Base-by-base conservation (phyloP, 2,329 filamentous ascomycete genomes). In the Fusarium xylarioides region DNA sequence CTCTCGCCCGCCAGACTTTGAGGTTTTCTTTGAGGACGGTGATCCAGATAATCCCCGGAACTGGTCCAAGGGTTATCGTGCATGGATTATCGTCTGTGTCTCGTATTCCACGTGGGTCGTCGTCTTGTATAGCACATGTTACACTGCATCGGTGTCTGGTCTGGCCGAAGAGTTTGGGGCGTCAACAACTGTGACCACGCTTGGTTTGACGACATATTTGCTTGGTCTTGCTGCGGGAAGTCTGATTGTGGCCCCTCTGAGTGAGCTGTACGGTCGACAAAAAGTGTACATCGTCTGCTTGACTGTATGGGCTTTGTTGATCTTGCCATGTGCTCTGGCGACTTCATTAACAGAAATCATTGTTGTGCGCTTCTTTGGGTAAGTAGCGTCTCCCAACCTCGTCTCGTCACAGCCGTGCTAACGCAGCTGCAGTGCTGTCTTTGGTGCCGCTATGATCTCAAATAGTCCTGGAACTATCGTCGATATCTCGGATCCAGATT, bases 401-500 rank as follows among this genome's bases (percentile, higher is more conserved):
- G n/a, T 47, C 37, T 35, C n/a, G 28, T 37, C 35, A 11, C 32
- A 21, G n/a, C 26, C 21, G n/a, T 42, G 30, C 59, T 70, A 37
- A 70, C 40, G 34, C 14, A n/a, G 11, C 21, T 16, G 46, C 61
- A 78, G 78, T 35, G 80, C 80, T 28, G 64, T 94, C 62, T 93
- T 82, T 58, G 79, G 93, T 7, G 89, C 93, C 11, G 93, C 92
- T 46, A 92, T 97, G 89, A 91, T 97, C 32, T 90, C 91, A 18
- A 97, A 97, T 79, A 90, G 92, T 3, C 94, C 95, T 0, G 95
- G 95, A 5, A 94, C 91, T 12, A 89, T 97, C 16, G 91, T 93
- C 34, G 95, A 98, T 80, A 91, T 97, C 55, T 91, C 93, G n/a
- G 87, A 88, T 19, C 93, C 95, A 50, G 90, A 97, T 54, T 90